These are phyloP conservation scores for Paracoccidioides lutzii DNA, from an alignment of 2,329 filamentous ascomycete species.

Conservation along the genomic window DNA sequence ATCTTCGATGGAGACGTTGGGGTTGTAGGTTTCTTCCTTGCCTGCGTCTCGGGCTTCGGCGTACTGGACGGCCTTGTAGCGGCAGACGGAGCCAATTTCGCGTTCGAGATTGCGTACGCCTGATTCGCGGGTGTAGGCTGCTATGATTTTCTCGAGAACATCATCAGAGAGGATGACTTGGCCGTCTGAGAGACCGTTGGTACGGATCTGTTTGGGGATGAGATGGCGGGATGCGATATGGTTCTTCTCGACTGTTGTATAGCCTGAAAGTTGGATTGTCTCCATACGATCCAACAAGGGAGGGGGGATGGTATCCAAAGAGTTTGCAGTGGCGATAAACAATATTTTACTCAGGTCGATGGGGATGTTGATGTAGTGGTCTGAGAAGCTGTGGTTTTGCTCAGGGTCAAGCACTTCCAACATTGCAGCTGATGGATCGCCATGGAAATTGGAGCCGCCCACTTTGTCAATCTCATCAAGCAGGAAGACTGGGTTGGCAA, in stretches of 20 bases:
- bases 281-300: slow-evolving; percentile 95
- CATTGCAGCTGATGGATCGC: slow-evolving; percentile 94
- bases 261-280: slow-evolving; percentile 82
- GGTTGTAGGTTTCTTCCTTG: slow-evolving; percentile 55
- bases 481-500: slow-evolving; percentile 87
- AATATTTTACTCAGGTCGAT: slow-evolving; percentile 93
- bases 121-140: slow-evolving; percentile 89
- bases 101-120: slow-evolving; percentile 93
- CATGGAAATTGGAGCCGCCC: slow-evolving; percentile 78
- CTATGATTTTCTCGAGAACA: slow-evolving; percentile 89
- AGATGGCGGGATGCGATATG: slow-evolving; percentile 88
- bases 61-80: slow-evolving; percentile 88
- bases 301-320: slow-evolving; percentile 84
- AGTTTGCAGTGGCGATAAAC: slow-evolving; percentile 96
- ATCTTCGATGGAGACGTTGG: slow-evolving; percentile 61
- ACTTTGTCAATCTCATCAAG: slow-evolving; percentile 98
- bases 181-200: slow-evolving; percentile 67
- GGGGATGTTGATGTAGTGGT: slow-evolving; percentile 92
- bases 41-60: slow-evolving; percentile 74
- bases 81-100: slow-evolving; percentile 87
- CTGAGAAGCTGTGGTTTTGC: slow-evolving; percentile 87
- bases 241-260: slow-evolving; percentile 92
- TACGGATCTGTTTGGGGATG: slow-evolving; percentile 88
- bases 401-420: slow-evolving; percentile 94
- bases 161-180: slow-evolving; percentile 68